Conservation (phyloP, 2,329 filamentous ascomycete species). For the Myriosclerotinia curreyana region DNA sequence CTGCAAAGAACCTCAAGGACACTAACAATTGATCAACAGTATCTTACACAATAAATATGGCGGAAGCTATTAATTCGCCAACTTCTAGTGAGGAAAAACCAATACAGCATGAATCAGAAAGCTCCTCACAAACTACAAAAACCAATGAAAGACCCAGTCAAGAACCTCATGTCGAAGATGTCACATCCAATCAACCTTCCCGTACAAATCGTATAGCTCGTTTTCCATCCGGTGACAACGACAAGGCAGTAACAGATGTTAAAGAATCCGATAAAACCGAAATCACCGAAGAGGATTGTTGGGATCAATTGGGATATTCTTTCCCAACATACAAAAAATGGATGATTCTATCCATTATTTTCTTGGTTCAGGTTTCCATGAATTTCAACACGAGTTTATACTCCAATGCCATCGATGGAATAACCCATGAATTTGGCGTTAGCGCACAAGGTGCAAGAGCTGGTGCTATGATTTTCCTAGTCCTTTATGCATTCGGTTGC, state of each 20-base stretch:
- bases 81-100: background rate
- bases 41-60: constrained; percentile 9
- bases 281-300: constrained; percentile 58
- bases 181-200: background rate
- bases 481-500: constrained; percentile 80
- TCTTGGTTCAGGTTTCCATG: constrained; percentile 72
- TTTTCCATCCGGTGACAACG: constrained; percentile 5
- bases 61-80: background rate
- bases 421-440: constrained; percentile 64
- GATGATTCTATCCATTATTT: constrained; percentile 68
- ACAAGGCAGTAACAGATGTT: constrained; percentile 2
- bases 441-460: constrained; percentile 65
- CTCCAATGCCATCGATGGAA: constrained; percentile 65
- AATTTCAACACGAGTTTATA: constrained; percentile 76
- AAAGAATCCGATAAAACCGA: constrained; percentile 35
- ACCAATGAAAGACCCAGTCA: background rate
- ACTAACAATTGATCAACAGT: constrained; percentile 10
- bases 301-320: constrained; percentile 61
- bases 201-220: constrained; percentile 2
- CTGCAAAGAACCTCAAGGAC: background rate
- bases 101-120: background rate
- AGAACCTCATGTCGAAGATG: background rate
- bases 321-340: constrained; percentile 65
- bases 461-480: constrained; percentile 75
- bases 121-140: constrained; percentile 5